A percentile compares a stretch with the other conserved stretches of the same genome.
Evolutionary conservation across 371 early-diverging fungal species (phyloP).

Genomic region (Syncephalastrum monosporum): DNA sequence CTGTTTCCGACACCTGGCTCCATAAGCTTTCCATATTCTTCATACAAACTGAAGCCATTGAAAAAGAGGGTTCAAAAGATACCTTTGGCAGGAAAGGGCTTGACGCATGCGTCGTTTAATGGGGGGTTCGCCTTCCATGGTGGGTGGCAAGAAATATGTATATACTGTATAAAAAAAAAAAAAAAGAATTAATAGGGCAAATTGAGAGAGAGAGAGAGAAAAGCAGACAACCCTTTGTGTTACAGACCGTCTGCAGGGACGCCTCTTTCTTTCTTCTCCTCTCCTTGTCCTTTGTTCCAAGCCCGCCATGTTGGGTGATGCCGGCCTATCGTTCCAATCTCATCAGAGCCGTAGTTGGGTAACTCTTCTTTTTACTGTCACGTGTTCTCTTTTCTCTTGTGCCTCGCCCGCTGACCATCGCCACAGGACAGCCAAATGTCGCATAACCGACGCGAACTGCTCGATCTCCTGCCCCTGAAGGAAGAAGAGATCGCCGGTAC

Average conservation of each 20-base stretch:
- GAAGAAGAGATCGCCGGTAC: no score
- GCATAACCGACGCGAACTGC: no score
- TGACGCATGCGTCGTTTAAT: slow-evolving; percentile 41
- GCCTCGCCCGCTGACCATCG: no score
- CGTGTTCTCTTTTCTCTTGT: no score
- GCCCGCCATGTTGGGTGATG: slow-evolving; percentile 6
- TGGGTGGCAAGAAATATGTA: neutral
- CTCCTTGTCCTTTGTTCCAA: slow-evolving; percentile 1
- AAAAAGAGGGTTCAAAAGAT: slow-evolving; percentile 3
- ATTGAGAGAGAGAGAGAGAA: neutral
- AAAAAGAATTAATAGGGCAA: no score
- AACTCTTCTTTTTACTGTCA: no score
- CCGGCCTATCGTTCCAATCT: neutral
- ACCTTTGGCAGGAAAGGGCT: slow-evolving; percentile 51
- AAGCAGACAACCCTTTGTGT: no score
- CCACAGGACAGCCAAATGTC: neutral
- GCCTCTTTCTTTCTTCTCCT: no score
- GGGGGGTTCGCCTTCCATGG: slow-evolving; percentile 10
- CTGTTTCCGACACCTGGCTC: slow-evolving; percentile 41
- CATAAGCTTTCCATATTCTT: neutral
- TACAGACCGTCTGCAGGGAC: no score
- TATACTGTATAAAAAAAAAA: no score
- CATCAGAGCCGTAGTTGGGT: no score
- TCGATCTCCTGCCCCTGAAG: no score
- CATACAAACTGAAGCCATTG: neutral